Conservation (phyloP, 73 alveolate species). For the Paraurostyla sp. region DNA sequence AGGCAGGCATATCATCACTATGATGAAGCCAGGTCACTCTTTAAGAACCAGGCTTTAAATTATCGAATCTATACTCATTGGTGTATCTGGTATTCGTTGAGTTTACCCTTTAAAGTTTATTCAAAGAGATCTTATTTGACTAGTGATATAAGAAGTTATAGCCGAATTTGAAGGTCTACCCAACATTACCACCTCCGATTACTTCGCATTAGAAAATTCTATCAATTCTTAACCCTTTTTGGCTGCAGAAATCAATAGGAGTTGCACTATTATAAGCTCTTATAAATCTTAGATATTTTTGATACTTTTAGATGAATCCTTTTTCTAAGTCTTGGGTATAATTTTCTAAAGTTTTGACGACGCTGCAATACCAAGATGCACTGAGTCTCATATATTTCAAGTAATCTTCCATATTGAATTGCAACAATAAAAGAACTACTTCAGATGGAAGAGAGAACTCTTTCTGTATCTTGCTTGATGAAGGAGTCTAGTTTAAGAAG, state of each 20-base stretch:
- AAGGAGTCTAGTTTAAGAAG: too few relatives aligned
- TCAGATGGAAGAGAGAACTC: too few relatives aligned
- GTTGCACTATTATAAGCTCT: neutral
- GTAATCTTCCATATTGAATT: too few relatives aligned
- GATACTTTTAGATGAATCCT: neutral
- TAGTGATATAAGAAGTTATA: neutral
- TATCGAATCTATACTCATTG: neutral
- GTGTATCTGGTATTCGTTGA: neutral
- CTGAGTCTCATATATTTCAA: too few relatives aligned
- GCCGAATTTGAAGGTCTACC: neutral
- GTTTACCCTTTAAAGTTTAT: neutral
- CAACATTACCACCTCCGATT: neutral
- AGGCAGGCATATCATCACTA: constrained; percentile 3
- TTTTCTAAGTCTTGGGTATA: too few relatives aligned
- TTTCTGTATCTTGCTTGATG: too few relatives aligned
- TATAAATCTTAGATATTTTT: neutral
- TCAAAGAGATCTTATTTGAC: neutral
- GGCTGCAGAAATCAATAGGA: constrained; percentile 51
- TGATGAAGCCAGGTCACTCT: constrained; percentile 39
- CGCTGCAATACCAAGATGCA: too few relatives aligned
- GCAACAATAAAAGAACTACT: too few relatives aligned
- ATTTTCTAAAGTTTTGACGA: too few relatives aligned
- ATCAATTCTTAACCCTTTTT: constrained; percentile 67
- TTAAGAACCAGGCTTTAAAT: neutral
- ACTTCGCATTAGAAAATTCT: constrained; percentile 53